These are phyloP conservation scores for Collybia mongolica DNA, from an alignment of 768 basidiomycete genomes.

Conservation along the genomic window DNA sequence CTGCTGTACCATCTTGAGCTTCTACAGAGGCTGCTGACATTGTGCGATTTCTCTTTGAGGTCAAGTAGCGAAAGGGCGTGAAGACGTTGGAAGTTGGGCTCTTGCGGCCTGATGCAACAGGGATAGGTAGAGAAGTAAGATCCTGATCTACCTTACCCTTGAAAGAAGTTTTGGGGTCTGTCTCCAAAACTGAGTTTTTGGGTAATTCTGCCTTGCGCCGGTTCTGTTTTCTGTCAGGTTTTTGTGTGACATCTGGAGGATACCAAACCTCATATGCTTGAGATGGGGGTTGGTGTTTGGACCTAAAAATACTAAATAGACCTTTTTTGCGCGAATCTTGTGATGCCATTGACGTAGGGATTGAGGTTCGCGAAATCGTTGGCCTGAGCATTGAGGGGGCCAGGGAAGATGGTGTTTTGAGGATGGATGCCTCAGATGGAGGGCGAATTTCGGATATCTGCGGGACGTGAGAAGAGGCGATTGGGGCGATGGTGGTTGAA, in stretches of 20 bases:
- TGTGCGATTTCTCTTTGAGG: slow-evolving; percentile 57
- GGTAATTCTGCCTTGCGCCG: slow-evolving; percentile 4
- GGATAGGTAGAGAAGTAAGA: slow-evolving; percentile 11
- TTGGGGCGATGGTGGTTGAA: neutral
- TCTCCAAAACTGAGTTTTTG: neutral
- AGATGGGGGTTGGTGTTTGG: slow-evolving; percentile 11
- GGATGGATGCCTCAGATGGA: slow-evolving; percentile 49
- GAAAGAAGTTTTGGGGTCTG: slow-evolving; percentile 8
- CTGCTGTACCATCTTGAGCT: slow-evolving; percentile 77
- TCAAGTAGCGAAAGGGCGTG: slow-evolving; percentile 62
- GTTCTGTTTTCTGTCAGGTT: slow-evolving; percentile 19
- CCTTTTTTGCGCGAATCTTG: slow-evolving; percentile 37
- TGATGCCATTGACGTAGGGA: slow-evolving; percentile 35
- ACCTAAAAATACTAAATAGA: slow-evolving; percentile 34
- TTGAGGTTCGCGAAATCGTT: slow-evolving; percentile 36
- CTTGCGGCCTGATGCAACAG: slow-evolving; percentile 31
- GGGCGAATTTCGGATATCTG: slow-evolving; percentile 25
- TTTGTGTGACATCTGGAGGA: slow-evolving; percentile 16
- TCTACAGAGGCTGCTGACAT: slow-evolving; percentile 76
- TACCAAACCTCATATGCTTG: slow-evolving; percentile 3
- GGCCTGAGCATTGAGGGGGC: slow-evolving; percentile 47
- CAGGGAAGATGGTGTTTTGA: slow-evolving; percentile 67
- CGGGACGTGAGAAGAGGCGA: slow-evolving; percentile 6
- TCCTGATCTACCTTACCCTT: neutral
- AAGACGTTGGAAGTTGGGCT: slow-evolving; percentile 48